Percentiles rank a stretch among this genome's conserved stretches.
These are phyloP conservation scores for Laburnicola sp. DNA, from an alignment of 2,329 filamentous ascomycete species.

Conservation along the genomic window DNA sequence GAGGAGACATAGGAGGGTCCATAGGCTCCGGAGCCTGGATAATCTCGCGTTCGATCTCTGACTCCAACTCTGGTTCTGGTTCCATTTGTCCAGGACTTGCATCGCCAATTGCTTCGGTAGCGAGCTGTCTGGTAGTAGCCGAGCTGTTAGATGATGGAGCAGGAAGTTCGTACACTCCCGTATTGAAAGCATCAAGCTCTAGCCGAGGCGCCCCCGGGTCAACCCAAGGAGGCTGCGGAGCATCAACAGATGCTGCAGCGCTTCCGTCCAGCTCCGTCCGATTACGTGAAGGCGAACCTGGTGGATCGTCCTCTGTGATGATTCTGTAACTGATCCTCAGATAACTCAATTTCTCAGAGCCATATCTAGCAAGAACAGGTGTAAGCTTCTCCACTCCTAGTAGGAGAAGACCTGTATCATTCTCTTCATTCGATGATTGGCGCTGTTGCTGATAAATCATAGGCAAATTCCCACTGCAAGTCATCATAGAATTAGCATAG, in stretches of 20 bases:
- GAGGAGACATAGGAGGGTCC: constrained; percentile 14
- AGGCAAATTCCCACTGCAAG: constrained; percentile 49
- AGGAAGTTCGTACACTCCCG: constrained; percentile 25
- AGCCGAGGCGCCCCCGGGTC: constrained; percentile 6
- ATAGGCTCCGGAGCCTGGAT: constrained; percentile 53
- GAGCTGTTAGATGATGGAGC: too few relatives aligned
- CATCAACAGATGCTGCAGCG: constrained; percentile 18
- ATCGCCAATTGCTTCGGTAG: too few relatives aligned
- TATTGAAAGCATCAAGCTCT: constrained; percentile 30
- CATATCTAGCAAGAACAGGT: constrained; percentile 53
- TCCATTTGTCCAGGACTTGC: too few relatives aligned
- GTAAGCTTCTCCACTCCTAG: constrained; percentile 60
- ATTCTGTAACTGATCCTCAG: constrained; percentile 60
- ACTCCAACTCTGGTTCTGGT: neutral
- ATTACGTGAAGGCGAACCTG: constrained; percentile 19
- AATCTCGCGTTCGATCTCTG: constrained; percentile 45
- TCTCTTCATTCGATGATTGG: constrained; percentile 26
- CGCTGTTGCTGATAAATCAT: constrained; percentile 17
- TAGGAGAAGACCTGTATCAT: constrained; percentile 27
- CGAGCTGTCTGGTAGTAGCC: constrained; percentile 22
- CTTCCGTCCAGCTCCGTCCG: constrained; percentile 34
- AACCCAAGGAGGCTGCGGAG: constrained; percentile 32
- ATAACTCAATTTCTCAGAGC: constrained; percentile 55
- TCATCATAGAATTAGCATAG: too few relatives aligned
- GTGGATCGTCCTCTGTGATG: constrained; percentile 51